Evolutionary conservation across 1,139 yeast genomes (phyloP).

Genomic region (Casaregolazyma suthepensis): DNA sequence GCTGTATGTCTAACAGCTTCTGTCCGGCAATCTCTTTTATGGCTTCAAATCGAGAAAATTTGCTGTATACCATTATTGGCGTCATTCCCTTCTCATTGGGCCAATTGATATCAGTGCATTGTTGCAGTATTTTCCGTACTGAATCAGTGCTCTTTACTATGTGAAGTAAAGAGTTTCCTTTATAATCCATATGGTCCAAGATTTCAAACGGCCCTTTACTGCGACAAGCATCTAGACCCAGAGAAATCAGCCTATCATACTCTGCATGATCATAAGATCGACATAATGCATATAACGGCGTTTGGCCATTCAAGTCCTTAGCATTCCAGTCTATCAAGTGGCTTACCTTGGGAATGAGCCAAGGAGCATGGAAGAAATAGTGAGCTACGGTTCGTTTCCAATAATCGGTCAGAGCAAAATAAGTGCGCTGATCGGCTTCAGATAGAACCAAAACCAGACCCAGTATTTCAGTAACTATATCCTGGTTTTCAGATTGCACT

Average conservation of each 20-base stretch:
- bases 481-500: conserved; percentile 47
- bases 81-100: conserved; percentile 55
- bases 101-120: conserved; percentile 52
- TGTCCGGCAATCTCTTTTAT: conserved; percentile 35
- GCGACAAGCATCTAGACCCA: conserved; percentile 40
- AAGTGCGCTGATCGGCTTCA: conserved; percentile 41
- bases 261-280: conserved; percentile 75
- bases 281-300: conserved; percentile 72
- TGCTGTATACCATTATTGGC: conserved; percentile 66
- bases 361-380: conserved; percentile 56
- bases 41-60: conserved; percentile 61
- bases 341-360: conserved; percentile 52
- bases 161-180: conserved; percentile 75
- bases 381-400: conserved; percentile 63
- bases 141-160: conserved; percentile 43
- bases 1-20: conserved; percentile 26
- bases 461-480: conserved; percentile 44
- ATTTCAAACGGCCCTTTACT: conserved; percentile 17
- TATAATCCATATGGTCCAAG: conserved; percentile 58
- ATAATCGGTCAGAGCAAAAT: conserved; percentile 47
- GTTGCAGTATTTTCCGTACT: conserved; percentile 39
- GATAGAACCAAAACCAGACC: conserved; percentile 45
- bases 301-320: conserved; percentile 63
- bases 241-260: conserved; percentile 46
- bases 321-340: conserved; percentile 59